Evolutionary conservation across 805 yeast species (phyloP).

Genomic region (Saturnispora zaruensis): DNA sequence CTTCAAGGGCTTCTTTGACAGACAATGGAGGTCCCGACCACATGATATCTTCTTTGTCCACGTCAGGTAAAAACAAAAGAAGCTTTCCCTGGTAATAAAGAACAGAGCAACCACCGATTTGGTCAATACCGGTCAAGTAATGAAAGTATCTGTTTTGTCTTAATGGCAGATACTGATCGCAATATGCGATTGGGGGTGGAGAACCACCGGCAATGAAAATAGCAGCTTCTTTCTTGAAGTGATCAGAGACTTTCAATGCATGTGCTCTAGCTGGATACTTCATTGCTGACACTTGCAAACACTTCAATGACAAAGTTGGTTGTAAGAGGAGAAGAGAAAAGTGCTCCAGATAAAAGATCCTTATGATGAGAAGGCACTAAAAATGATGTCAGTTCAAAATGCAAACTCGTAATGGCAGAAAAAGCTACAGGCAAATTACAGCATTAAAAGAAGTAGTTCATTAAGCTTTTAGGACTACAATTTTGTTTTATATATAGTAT

Average conservation of each 20-base stretch:
- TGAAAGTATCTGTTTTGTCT: conserved; percentile 89
- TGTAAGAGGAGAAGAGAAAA: background rate
- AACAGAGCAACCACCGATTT: conserved; percentile 64
- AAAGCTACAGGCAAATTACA: background rate
- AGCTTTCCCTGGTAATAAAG: conserved; percentile 53
- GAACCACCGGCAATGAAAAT: conserved; percentile 57
- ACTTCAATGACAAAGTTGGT: background rate
- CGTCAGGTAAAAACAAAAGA: conserved; percentile 69
- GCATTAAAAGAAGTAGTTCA: background rate
- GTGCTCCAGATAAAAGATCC: background rate
- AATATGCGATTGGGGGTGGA: conserved; percentile 54
- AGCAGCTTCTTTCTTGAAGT: conserved; percentile 25
- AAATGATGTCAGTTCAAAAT: background rate
- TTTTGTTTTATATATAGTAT: background rate
- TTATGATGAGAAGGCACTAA: background rate
- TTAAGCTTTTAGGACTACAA: background rate
- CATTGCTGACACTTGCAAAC: conserved; percentile 10
- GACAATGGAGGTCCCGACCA: conserved; percentile 90
- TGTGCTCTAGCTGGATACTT: conserved; percentile 84
- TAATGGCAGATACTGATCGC: conserved; percentile 70
- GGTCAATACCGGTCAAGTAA: conserved; percentile 74
- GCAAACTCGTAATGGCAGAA: background rate
- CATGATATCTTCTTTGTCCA: conserved; percentile 85
- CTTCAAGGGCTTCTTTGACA: conserved; percentile 50
- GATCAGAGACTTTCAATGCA: conserved; percentile 41